Percentiles rank a stretch among this genome's conserved stretches.
Conservation (phyloP, 306 rosid species). For the Lagenaria siceraria region DNA sequence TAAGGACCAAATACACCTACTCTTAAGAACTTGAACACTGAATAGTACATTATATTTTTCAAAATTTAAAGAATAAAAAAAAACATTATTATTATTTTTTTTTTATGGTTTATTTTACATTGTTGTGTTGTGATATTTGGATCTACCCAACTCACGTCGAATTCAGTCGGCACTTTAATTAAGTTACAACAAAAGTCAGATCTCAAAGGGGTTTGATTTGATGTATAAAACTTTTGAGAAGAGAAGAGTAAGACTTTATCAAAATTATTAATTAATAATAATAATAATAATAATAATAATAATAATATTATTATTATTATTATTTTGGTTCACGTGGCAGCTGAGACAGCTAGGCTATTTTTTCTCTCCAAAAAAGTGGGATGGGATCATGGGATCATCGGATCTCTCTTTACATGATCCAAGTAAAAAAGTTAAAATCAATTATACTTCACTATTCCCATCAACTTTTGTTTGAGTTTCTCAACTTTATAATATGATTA, state of each 20-base stretch:
- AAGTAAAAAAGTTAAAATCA: not conserved
- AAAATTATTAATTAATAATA: not conserved
- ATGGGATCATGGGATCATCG: no score
- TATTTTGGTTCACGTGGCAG: not conserved
- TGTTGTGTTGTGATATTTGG: not conserved
- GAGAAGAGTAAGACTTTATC: not conserved
- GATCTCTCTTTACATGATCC: not conserved
- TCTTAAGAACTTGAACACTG: no score
- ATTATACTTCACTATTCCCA: not conserved
- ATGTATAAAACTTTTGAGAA: not conserved
- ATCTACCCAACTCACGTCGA: not conserved
- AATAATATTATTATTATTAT: no score
- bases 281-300: no score
- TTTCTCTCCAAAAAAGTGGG: not conserved
- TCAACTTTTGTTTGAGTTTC: not conserved
- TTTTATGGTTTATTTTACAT: no score
- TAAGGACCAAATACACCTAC: no score
- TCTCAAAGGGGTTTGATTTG: not conserved
- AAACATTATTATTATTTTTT: no score
- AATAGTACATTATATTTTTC: no score
- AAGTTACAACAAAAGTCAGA: not conserved
- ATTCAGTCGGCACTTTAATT: not conserved
- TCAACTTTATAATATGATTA: not conserved
- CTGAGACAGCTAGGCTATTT: not conserved
- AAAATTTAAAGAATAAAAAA: no score